These are phyloP conservation scores for Penicillium soppii DNA, from an alignment of 495 filamentous ascomycete species.

Conservation along the genomic window DNA sequence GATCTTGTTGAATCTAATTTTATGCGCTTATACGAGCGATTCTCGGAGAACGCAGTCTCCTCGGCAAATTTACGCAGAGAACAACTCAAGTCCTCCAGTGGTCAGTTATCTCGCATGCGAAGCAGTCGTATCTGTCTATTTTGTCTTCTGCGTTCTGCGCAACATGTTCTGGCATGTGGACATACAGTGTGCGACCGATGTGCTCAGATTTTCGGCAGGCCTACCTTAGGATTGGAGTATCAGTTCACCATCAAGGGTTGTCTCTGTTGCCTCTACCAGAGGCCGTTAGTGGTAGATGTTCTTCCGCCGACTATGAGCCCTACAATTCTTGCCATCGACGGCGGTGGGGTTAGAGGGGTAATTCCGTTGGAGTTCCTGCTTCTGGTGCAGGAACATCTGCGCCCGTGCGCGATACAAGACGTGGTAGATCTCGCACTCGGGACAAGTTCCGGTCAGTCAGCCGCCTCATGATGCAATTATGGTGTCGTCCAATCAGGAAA, in stretches of 20 bases:
- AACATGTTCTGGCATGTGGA: conserved; percentile 28
- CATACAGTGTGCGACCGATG: conserved; percentile 33
- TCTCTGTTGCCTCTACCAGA: conserved; percentile 16
- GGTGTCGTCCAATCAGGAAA: not conserved
- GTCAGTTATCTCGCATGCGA: conserved; percentile 6
- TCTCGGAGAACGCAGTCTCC: not conserved
- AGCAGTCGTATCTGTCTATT: conserved; percentile 23
- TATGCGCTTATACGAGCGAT: conserved; percentile 1
- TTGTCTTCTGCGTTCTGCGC: conserved; percentile 22
- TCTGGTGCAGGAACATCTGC: conserved; percentile 29
- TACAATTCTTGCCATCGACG: conserved; percentile 35
- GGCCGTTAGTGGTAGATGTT: conserved; percentile 18
- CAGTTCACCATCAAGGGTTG: conserved; percentile 18
- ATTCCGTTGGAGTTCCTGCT: conserved; percentile 33
- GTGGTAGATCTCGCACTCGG: conserved; percentile 33
- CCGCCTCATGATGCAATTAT: not conserved
- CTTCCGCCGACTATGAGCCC: conserved; percentile 34
- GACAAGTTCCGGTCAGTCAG: conserved; percentile 30
- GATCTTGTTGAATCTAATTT: conserved; percentile 10
- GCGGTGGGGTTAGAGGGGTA: conserved; percentile 31
- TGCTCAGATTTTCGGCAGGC: conserved; percentile 21
- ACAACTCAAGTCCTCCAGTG: conserved; percentile 8
- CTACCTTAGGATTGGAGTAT: conserved; percentile 15
- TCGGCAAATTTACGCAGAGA: conserved; percentile 9
- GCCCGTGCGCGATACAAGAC: conserved; percentile 23